Conservation (phyloP, 768 basidiomycete genomes). For the Chiua virens region DNA sequence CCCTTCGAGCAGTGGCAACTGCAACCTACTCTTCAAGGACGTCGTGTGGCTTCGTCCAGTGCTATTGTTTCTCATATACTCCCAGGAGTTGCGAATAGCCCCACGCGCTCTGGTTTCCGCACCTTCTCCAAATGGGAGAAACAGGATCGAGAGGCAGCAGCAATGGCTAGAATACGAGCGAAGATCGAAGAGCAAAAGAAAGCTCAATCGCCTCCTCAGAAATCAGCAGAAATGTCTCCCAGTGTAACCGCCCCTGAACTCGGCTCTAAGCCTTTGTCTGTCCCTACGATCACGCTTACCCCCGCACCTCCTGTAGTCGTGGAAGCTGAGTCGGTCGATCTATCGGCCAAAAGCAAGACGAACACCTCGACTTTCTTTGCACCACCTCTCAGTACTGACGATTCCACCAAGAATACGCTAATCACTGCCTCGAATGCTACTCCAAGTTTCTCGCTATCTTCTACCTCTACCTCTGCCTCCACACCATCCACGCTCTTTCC, state of each 20-base stretch:
- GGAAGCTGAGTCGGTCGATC: constrained; percentile 5
- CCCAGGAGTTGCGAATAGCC: constrained; percentile 49
- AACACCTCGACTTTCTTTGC: constrained; percentile 14
- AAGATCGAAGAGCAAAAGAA: constrained; percentile 47
- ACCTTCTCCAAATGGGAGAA: constrained; percentile 83
- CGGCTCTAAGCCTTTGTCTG: constrained; percentile 15
- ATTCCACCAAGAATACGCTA: constrained; percentile 7
- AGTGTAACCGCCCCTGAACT: constrained; percentile 25
- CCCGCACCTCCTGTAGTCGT: constrained; percentile 17
- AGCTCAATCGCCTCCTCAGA: constrained; percentile 36
- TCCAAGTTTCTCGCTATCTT: constrained; percentile 23
- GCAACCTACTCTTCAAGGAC: constrained; percentile 36
- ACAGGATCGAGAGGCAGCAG: constrained; percentile 78
- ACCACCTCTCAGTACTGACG: not conserved
- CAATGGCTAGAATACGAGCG: constrained; percentile 69
- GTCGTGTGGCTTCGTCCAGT: constrained; percentile 44
- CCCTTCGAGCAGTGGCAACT: constrained; percentile 42
- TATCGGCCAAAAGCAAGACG: constrained; percentile 14
- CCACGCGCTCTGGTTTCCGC: constrained; percentile 45
- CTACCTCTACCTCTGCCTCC: constrained; percentile 26
- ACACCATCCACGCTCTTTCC: constrained; percentile 16
- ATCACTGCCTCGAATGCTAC: constrained; percentile 8
- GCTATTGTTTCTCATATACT: constrained; percentile 25
- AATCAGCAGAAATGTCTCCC: constrained; percentile 31
- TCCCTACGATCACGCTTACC: constrained; percentile 30